A percentile compares a stretch with the other conserved stretches of the same genome.
Conservation (phyloP, 1,139 yeast species). For the Saccharomyces hybrid region DNA sequence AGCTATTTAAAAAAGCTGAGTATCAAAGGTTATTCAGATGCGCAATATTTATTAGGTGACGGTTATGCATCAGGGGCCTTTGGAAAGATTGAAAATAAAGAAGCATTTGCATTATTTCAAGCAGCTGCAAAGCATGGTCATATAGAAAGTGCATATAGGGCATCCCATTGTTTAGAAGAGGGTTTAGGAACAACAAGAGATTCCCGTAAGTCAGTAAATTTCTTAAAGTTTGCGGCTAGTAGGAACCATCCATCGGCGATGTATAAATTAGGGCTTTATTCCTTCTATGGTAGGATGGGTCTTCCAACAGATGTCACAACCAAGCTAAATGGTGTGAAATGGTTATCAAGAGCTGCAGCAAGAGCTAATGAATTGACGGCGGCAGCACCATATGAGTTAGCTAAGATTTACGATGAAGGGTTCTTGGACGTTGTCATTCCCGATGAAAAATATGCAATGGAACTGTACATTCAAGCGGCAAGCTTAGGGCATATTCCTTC, state of each 20-base stretch:
- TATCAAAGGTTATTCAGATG: slow-evolving; percentile 79
- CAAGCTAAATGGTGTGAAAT: slow-evolving; percentile 81
- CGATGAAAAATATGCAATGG: slow-evolving; percentile 78
- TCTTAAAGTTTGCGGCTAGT: slow-evolving; percentile 79
- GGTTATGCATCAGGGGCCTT: slow-evolving; percentile 81
- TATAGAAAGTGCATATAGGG: slow-evolving; percentile 82
- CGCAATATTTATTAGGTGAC: slow-evolving; percentile 86
- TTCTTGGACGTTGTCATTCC: slow-evolving; percentile 80
- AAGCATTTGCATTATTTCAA: slow-evolving; percentile 70
- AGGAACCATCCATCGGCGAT: slow-evolving; percentile 93
- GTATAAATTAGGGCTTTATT: slow-evolving; percentile 83
- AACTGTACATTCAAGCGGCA: slow-evolving; percentile 81
- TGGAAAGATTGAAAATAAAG: slow-evolving; percentile 73
- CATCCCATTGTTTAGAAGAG: slow-evolving; percentile 86
- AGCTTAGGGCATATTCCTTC: slow-evolving; percentile 80
- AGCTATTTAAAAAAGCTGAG: slow-evolving; percentile 62
- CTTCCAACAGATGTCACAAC: slow-evolving; percentile 57
- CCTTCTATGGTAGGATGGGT: slow-evolving; percentile 82
- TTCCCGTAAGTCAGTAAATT: slow-evolving; percentile 77
- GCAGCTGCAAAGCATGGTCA: slow-evolving; percentile 93
- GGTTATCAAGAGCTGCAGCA: slow-evolving; percentile 84
- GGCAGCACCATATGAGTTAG: slow-evolving; percentile 91
- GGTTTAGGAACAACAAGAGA: slow-evolving; percentile 91
- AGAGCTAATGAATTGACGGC: slow-evolving; percentile 78
- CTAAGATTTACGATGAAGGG: slow-evolving; percentile 75